A percentile compares a stretch with the other conserved stretches of the same genome.
Conservation (phyloP, 345 rosid genomes). For the Acer saccharum region DNA sequence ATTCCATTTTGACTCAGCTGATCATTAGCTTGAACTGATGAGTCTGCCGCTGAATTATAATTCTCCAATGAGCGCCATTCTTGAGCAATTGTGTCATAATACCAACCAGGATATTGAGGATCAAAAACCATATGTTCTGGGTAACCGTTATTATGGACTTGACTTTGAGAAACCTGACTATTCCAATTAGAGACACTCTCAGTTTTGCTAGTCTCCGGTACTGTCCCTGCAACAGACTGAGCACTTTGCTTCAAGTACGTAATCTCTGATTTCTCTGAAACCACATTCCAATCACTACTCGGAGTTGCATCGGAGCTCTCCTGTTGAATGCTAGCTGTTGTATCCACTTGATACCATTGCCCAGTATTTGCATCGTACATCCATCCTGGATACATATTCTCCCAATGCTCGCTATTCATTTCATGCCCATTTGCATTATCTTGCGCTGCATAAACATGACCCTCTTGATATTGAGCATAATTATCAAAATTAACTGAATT, state of each 20-base stretch:
- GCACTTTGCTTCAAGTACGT: constrained; percentile 65
- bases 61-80: constrained; percentile 77
- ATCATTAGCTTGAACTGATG: constrained; percentile 43
- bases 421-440: constrained; percentile 51
- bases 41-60: constrained; percentile 59
- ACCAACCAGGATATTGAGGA: constrained; percentile 94
- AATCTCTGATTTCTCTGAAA: constrained; percentile 49
- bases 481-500: constrained; percentile 32
- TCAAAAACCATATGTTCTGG: constrained; percentile 92
- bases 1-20: constrained; percentile 64
- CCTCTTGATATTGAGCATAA: constrained; percentile 39
- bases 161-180: constrained; percentile 46
- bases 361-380: constrained; percentile 65
- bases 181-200: constrained; percentile 66
- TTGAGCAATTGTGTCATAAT: constrained; percentile 67
- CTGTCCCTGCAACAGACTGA: constrained; percentile 53
- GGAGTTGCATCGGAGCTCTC: constrained; percentile 35
- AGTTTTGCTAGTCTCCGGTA: constrained; percentile 46
- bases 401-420: constrained; percentile 66
- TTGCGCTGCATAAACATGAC: constrained; percentile 36
- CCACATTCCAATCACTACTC: constrained; percentile 46
- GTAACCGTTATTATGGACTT: constrained; percentile 64
- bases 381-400: constrained; percentile 93
- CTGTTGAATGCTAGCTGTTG: constrained; percentile 30
- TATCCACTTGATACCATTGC: constrained; percentile 81